These are phyloP conservation scores for Orbilia brochopaga DNA, from an alignment of 2,329 filamentous ascomycete genomes.

Conservation along the genomic window DNA sequence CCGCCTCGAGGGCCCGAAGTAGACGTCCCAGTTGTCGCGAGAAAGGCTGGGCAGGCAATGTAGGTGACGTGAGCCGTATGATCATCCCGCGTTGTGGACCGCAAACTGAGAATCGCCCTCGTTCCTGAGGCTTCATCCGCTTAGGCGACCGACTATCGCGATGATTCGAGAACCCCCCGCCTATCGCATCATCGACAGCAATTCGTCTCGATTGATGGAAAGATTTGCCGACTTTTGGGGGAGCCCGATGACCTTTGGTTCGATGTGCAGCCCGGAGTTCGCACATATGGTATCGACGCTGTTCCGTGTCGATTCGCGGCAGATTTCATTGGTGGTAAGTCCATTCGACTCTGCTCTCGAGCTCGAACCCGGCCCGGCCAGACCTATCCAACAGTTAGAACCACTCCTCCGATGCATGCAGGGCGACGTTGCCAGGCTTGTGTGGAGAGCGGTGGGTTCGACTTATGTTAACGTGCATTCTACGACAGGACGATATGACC, in stretches of 20 bases:
- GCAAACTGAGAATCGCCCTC: conserved; percentile 32
- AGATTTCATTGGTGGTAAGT: conserved; percentile 50
- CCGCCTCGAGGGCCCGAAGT: conserved; percentile 19
- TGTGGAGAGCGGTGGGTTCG: neutral
- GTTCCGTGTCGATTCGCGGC: conserved; percentile 45
- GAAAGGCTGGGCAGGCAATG: conserved; percentile 40
- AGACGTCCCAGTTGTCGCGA: conserved; percentile 34
- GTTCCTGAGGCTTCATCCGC: conserved; percentile 22
- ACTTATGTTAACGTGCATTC: conserved; percentile 32
- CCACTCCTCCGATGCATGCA: neutral
- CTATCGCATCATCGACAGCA: conserved; percentile 45
- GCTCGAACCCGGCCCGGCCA: neutral
- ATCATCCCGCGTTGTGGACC: conserved; percentile 42
- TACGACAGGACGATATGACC: conserved; percentile 45
- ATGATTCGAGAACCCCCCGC: conserved; percentile 43
- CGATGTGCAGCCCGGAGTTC: conserved; percentile 46
- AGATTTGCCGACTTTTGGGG: conserved; percentile 49
- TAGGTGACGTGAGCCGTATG: conserved; percentile 44
- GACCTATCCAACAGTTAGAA: neutral
- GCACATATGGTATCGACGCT: conserved; percentile 38
- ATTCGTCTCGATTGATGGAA: conserved; percentile 41
- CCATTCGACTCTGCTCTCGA: neutral
- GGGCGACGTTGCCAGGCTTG: neutral
- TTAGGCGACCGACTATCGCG: conserved; percentile 27
- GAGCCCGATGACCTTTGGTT: conserved; percentile 38